A percentile compares a stretch with the other conserved stretches of the same genome.
Evolutionary conservation across 768 basidiomycete genomes (phyloP).

Genomic region (Fistulinella prunicolor): DNA sequence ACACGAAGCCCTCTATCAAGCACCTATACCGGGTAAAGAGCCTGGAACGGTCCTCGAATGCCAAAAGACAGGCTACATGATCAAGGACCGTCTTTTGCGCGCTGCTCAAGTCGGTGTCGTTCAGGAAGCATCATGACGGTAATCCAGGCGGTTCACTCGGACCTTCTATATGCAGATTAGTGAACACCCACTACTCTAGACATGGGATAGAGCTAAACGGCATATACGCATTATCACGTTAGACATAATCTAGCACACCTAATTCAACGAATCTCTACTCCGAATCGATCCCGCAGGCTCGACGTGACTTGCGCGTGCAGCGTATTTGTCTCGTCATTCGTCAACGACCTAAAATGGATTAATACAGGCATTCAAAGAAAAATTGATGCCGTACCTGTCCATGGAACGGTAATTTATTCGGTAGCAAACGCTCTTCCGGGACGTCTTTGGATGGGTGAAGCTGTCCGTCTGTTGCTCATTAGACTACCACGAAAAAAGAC

Average conservation of each 20-base stretch:
- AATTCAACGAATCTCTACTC: conserved; percentile 86
- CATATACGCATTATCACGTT: conserved; percentile 29
- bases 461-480: conserved; percentile 69
- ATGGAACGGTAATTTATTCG: conserved; percentile 94
- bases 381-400: conserved; percentile 63
- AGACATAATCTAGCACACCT: conserved; percentile 38
- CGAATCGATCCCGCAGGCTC: conserved; percentile 56
- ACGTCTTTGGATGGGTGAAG: conserved; percentile 87
- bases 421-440: conserved; percentile 77
- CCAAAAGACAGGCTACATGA: conserved; percentile 88
- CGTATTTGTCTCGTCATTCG: conserved; percentile 86
- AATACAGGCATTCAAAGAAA: conserved; percentile 1
- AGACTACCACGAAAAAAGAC: not conserved
- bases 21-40: conserved; percentile 84
- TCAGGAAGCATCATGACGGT: conserved; percentile 51
- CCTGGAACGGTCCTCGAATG: conserved; percentile 89
- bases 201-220: conserved; percentile 24
- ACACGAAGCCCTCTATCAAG: conserved; percentile 95
- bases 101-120: conserved; percentile 97
- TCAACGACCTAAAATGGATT: conserved; percentile 58
- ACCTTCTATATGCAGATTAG: not conserved
- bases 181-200: conserved; percentile 25
- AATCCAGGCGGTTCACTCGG: not conserved
- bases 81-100: conserved; percentile 90
- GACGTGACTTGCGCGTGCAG: conserved; percentile 63